phyloP scores from a whole-genome alignment of 2,329 filamentous ascomycete species.

The Davidsoniella eucalypti region DNA sequence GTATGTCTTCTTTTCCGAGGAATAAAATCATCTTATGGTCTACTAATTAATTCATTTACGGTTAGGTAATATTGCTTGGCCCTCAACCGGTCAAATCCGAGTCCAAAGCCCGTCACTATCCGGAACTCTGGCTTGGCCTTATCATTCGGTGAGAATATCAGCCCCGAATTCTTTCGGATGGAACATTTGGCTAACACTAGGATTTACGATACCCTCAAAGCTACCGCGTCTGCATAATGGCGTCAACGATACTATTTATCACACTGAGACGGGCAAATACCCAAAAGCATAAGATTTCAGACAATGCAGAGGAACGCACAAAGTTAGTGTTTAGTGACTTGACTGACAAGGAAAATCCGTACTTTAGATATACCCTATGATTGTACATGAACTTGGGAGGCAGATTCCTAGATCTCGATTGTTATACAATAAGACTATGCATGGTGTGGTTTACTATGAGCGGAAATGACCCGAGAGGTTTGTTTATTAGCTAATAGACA shows the following conservation, averaged over 20 bases:
- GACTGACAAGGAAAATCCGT: conserved; percentile 51
- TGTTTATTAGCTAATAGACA: background rate
- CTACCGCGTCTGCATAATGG: conserved; percentile 50
- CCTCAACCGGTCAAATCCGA: conserved; percentile 55
- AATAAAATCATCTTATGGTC: background rate
- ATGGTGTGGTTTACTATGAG: background rate
- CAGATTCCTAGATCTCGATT: background rate
- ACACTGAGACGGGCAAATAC: conserved; percentile 44
- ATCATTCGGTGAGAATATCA: conserved; percentile 35
- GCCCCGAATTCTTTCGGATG: too few species aligned
- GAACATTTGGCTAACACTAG: too few species aligned
- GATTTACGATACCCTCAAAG: conserved; percentile 20
- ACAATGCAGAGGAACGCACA: conserved; percentile 40
- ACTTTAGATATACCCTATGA: conserved; percentile 42
- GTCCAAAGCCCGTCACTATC: conserved; percentile 50
- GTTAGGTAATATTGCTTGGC: conserved; percentile 48
- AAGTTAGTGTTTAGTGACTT: conserved; percentile 50
- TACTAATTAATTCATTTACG: background rate
- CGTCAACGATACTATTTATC: conserved; percentile 38
- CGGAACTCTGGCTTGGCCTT: conserved; percentile 51
- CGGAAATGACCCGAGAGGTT: background rate
- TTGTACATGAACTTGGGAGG: background rate
- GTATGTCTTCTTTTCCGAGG: conserved; percentile 17
- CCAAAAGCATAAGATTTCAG: conserved; percentile 27
- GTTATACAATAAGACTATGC: too few species aligned